A percentile compares a stretch with the other conserved stretches of the same genome.
phyloP scores from a whole-genome alignment of 768 basidiomycete genomes.

The Amanita thiersii region DNA sequence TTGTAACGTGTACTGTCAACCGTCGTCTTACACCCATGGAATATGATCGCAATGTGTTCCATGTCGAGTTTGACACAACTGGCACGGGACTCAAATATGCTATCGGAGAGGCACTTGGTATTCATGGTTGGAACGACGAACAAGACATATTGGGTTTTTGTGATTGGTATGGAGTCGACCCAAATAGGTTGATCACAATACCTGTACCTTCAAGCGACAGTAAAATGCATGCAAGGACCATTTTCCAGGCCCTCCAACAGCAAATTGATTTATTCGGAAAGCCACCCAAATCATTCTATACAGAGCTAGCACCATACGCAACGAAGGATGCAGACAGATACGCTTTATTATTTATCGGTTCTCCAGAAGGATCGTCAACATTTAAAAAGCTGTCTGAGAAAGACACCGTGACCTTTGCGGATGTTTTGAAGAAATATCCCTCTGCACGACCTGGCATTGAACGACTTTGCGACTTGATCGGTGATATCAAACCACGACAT shows the following conservation, averaged over 20 bases:
- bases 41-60: constrained; percentile 98
- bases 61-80: constrained; percentile 89
- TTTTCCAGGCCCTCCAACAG: constrained; percentile 92
- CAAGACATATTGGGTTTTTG: constrained; percentile 87
- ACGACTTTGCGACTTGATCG: constrained; percentile 79
- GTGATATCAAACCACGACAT: constrained; percentile 95
- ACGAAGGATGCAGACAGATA: constrained; percentile 61
- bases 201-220: constrained; percentile 59
- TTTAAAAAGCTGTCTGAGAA: constrained; percentile 96
- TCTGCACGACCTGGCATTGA: constrained; percentile 81
- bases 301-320: constrained; percentile 75
- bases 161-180: constrained; percentile 84
- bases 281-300: constrained; percentile 94
- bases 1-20: constrained; percentile 92
- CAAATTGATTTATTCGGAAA: constrained; percentile 95
- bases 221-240: constrained; percentile 84
- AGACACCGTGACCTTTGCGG: constrained; percentile 91
- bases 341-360: constrained; percentile 85
- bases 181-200: constrained; percentile 71
- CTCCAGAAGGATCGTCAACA: constrained; percentile 82
- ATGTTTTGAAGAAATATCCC: constrained; percentile 68
- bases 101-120: constrained; percentile 93
- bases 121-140: constrained; percentile 97
- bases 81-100: constrained; percentile 93
- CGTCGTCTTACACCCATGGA: constrained; percentile 89